Conservation (phyloP, 2,329 filamentous ascomycete species). For the Apiospora marii region DNA sequence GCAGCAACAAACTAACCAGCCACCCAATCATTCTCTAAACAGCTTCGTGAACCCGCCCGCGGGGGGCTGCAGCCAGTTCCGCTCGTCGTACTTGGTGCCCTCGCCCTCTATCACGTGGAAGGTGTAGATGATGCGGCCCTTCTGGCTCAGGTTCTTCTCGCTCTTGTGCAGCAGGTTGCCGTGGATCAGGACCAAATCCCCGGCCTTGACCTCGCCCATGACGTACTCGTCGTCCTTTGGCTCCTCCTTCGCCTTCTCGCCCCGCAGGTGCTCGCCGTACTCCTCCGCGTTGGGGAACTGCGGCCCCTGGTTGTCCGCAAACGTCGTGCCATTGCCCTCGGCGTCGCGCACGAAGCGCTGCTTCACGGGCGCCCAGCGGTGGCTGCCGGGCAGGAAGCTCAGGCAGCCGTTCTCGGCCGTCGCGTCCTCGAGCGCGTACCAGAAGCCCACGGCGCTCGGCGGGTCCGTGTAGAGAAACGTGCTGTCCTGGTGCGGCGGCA, state of each 20-base stretch:
- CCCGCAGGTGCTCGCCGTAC: slow-evolving; percentile 54
- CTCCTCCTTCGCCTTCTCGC: slow-evolving; percentile 44
- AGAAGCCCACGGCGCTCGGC: slow-evolving; percentile 91
- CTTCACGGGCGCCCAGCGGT: slow-evolving; percentile 72
- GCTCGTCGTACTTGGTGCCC: slow-evolving; percentile 76
- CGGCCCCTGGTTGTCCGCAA: slow-evolving; percentile 72
- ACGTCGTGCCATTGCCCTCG: slow-evolving; percentile 66
- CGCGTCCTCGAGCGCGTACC: slow-evolving; percentile 96
- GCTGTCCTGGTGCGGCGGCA: slow-evolving; percentile 90
- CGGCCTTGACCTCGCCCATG: slow-evolving; percentile 87
- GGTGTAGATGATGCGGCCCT: slow-evolving; percentile 94
- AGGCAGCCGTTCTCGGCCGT: slow-evolving; percentile 87
- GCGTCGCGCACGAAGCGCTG: slow-evolving; percentile 76
- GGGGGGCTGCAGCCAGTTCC: slow-evolving; percentile 94
- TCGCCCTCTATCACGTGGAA: slow-evolving; percentile 95
- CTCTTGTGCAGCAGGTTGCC: slow-evolving; percentile 97
- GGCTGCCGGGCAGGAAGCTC: slow-evolving; percentile 84
- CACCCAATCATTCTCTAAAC: slow-evolving; percentile 43
- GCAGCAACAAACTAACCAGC: background rate
- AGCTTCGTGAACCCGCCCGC: slow-evolving; percentile 79
- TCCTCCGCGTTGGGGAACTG: slow-evolving; percentile 65
- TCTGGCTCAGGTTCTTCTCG: slow-evolving; percentile 86
- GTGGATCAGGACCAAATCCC: slow-evolving; percentile 91
- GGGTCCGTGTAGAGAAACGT: slow-evolving; percentile 92
- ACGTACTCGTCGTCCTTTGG: slow-evolving; percentile 69